Base-by-base conservation (phyloP, 345 rosid genomes). In the Theobroma cacao region DNA sequence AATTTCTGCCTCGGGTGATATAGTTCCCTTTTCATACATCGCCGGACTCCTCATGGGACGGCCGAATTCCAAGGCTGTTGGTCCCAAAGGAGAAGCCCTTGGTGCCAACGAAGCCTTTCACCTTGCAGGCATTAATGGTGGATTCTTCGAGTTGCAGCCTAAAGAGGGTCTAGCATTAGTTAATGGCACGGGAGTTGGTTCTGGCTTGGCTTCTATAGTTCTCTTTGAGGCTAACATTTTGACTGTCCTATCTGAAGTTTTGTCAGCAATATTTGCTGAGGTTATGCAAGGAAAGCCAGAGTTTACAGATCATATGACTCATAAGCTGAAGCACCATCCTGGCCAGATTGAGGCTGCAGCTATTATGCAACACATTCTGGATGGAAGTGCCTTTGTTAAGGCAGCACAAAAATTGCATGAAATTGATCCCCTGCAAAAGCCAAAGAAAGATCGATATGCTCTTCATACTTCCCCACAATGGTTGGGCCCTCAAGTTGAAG, bases 341-440 rank as follows among this genome's bases (percentile, higher is more conserved):
- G 92, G 92, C 15, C 92, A 91, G 72, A 91, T 89, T 18, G 92
- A 89, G 70, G 91, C 91, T 0, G 92, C 92, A 0, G 92, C 92
- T 10, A 82, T 91, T 11, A 91, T 91, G 91, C 90, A 91, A 69
- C 90, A 89, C 79, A 84, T 91, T 52, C 75, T 89, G 62, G 85
- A 77, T 40, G 92, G 92, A n/a, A 90, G 94, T 75, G 84, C 87
- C 53, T 89, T 83, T 17, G 79, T 87, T 7, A 82, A 87, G 75
- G 88, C 75, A 65, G 89, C 92, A n/a, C 63, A 85, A 36, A 83
- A 74, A 31, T 69, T 85, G 14, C 90, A 87, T 17, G 92, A 89
- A 73, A 81, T 81, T 76, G 90, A 87, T 74, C 90, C 91, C 4
- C 82, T 89, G 43, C 90, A 84, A 24, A 91, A 89, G 78, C 91